Evolutionary conservation across 441 rosid genomes (phyloP), one percentile per base, ranked within the genome.

Genomic region (Biscutella laevigata): DNA sequence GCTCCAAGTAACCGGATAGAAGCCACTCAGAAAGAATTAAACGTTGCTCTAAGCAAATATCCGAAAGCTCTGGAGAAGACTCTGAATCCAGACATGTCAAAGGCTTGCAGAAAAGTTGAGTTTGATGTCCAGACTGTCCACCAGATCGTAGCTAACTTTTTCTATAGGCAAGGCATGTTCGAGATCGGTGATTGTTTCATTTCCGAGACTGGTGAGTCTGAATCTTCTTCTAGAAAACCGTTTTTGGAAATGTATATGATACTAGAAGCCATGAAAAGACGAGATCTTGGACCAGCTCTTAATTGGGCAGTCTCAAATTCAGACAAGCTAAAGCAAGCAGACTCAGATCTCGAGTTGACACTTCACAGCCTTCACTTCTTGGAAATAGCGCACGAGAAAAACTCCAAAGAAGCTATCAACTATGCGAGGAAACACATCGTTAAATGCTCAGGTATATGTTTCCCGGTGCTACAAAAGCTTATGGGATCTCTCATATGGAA

Each of bases 361-460:
- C 79, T 80, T 53, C 81, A 80, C 35, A 57, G 68, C 21, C 67
- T 80, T 70, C 79, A 71, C 49, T 77, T 73, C 57, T 54, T 77
- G 47, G 68, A 69, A 45, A 67, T 75, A 45, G 64, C 76, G 5
- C 68, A 64, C 33, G 60, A 40, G 51, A 68, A 67, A 41, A 40
- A 47, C 69, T 38, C 50, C 22, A 68, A 50, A 3, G 70, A 73
- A 41, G 86, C 81, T 41, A 67, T 80, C 39, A 50, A 51, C 21
- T 80, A 80, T 41, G 77, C 74, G 5, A 75, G 70, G 63, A 49
- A 50, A 10, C 45, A 71, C 46, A 32, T 77, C 1, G 43, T 54
- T 52, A 43, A 65, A 4, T 77, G 71, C 28, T 70, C 76, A 14
- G 22, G 54, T 4, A 53, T 25, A 6, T 64, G 50, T 56, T 28